Base-by-base conservation (phyloP, 768 basidiomycete species). In the Suillus decipiens region DNA sequence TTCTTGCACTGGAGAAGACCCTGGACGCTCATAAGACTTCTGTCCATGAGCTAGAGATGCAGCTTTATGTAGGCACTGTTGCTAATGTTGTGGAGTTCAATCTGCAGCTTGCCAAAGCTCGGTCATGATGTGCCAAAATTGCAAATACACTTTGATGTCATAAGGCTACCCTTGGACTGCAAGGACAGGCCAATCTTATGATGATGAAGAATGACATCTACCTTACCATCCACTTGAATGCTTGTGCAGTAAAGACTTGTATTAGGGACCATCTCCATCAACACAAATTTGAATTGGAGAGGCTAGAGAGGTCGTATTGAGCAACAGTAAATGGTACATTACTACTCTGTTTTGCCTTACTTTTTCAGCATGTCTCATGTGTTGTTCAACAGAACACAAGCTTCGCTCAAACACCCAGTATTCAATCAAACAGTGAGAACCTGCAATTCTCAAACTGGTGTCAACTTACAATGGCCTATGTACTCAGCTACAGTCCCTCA, bases 401-500 rank as follows among this genome's bases (percentile, higher is more conserved):
- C 36, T 77, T 8, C 59, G 64, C 14, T 45, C 48, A 1, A 75
- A 75, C 63, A 72, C 72, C 12, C 58, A 73, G 33, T 19, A 63
- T 1, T 64, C 69, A 4, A 63, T 75, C 2, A 68, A 69, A 31
- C 43, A 64, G 1, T 68, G 69, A 19, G 72, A 77, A 33, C 73
- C 73, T 17, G 66, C 60, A 0, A 72, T 77, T 39, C 48, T 60
- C 17, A 59, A 63, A 11, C 36, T 73, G 4, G 72, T 66, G 0
- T 57, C 34, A 0, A 64, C 69, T 12, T 77, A 74, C 64, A 78
- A 78, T 55, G 64, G 64, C 9, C 61, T 75, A 12, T 71, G 71
- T 45, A 59, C 56, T 7, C 51, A 66, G 6, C 54, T 78, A 39
- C 47, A 11, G 10, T 50, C 53, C 0, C 47, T 72, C 1, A 74